Evolutionary conservation across 1,284 basidiomycete genomes (phyloP), one percentile per base, ranked within the genome.

Genomic region (Puccinia coronata): DNA sequence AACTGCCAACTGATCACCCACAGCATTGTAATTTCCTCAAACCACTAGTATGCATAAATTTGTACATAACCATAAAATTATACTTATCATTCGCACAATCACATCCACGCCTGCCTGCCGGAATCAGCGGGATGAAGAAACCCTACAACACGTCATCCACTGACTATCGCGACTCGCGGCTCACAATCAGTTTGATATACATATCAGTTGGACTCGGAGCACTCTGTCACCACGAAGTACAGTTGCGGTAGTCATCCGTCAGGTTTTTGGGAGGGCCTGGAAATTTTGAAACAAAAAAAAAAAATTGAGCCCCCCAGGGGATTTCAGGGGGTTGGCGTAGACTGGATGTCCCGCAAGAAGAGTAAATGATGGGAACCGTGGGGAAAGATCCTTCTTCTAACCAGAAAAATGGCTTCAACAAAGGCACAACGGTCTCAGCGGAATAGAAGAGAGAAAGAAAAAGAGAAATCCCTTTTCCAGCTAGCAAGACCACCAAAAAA

Each of bases 241-340:
- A 61, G 57, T 31, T 18, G 57, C 25, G 57, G 16, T 28, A 5
- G 57, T 61, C 57, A 61, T 61, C 25, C n/a, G 16, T 28, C 57
- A 28, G 57, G 6, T 5, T 28, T 28, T 28, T 61, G 12, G 25
- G 16, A 12, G n/a, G 20, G 57, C 57, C 57, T 23, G 57, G 4
- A 61, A 61, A 28, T 61, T 61, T 61, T 36, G n/a, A n/a, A 28
- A n/a, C n/a, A n/a, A n/a, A n/a, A n/a, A n/a, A n/a, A 61, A 61
- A 61, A 61, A 9, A 9, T 28, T 61, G n/a, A 20, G 57, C 8
- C 8, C 6, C 55, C 55, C 20, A 57, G 20, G 55, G 55, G 34
- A 5, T 28, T 8, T 28, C 11, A 2, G 16, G 57, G 11, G 28
- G 57, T 31, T 12, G 25, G 57, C 11, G 6, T 43, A 43, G n/a